Evolutionary conservation across 495 filamentous ascomycete species (phyloP).

Genomic region (Neurospora sp.): DNA sequence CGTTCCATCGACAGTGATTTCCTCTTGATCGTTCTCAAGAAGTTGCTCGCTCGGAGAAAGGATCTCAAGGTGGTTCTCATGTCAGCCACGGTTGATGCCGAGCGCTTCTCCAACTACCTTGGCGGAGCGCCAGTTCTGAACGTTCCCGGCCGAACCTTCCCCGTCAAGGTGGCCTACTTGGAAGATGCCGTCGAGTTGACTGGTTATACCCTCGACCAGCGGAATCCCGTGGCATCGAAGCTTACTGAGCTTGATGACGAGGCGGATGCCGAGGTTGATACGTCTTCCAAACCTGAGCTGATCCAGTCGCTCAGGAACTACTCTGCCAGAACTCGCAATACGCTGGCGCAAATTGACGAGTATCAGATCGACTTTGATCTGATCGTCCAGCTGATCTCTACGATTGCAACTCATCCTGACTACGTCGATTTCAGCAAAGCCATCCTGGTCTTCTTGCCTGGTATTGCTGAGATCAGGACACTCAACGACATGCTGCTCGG

Average conservation of each 20-base stretch:
- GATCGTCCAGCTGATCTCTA: conserved; percentile 61
- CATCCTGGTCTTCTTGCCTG: conserved; percentile 87
- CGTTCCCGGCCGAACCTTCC: conserved; percentile 88
- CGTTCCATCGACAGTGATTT: conserved; percentile 94
- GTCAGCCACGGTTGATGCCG: conserved; percentile 91
- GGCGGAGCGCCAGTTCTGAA: conserved; percentile 73
- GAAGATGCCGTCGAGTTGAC: conserved; percentile 87
- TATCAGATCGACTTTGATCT: conserved; percentile 80
- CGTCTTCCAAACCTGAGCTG: conserved; percentile 37
- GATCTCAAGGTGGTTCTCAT: conserved; percentile 79
- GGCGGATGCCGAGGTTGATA: conserved; percentile 37
- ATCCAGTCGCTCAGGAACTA: conserved; percentile 55
- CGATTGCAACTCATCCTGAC: conserved; percentile 55
- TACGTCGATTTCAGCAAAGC: conserved; percentile 73
- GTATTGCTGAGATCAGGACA: conserved; percentile 83
- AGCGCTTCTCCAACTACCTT: conserved; percentile 81
- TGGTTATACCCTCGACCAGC: conserved; percentile 51
- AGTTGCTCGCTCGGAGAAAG: conserved; percentile 59
- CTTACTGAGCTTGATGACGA: conserved; percentile 48
- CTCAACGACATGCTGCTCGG: conserved; percentile 72
- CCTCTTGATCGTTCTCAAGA: conserved; percentile 77
- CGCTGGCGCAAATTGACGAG: conserved; percentile 68
- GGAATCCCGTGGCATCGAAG: conserved; percentile 26
- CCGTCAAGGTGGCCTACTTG: conserved; percentile 75
- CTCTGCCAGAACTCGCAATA: conserved; percentile 60